A percentile compares a stretch with the other conserved stretches of the same genome.
Conservation (phyloP, 2,329 filamentous ascomycete genomes). For the Talaromyces sp. region DNA sequence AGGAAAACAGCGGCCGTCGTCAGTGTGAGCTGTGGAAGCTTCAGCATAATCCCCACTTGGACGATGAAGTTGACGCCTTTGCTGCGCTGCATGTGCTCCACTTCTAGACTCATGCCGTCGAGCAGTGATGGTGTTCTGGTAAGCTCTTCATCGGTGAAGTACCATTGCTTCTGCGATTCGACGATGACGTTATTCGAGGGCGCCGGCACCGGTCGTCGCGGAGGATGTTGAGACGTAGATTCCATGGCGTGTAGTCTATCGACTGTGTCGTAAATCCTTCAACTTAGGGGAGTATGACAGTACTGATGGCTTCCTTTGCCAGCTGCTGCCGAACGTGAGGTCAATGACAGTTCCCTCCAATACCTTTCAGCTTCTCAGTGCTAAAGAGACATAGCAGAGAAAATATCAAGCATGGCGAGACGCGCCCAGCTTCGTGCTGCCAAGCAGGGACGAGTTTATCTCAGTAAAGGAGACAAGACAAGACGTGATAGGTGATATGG, state of each 20-base stretch:
- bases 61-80: conserved; percentile 97
- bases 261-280: neutral
- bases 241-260: conserved; percentile 24
- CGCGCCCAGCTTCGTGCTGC: conserved; percentile 8
- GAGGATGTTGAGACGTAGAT: conserved; percentile 25
- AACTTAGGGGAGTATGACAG: neutral
- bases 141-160: conserved; percentile 81
- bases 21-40: conserved; percentile 85
- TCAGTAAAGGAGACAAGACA: neutral
- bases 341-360: neutral
- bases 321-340: neutral
- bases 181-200: conserved; percentile 49
- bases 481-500: neutral
- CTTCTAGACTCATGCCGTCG: conserved; percentile 71
- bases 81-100: conserved; percentile 75
- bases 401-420: conserved; percentile 8
- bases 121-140: conserved; percentile 77
- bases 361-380: conserved; percentile 8
- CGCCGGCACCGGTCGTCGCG: conserved; percentile 31
- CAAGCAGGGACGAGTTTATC: neutral
- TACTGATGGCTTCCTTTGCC: neutral
- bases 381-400: conserved; percentile 6
- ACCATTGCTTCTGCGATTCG: conserved; percentile 71
- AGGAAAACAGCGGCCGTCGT: conserved; percentile 93
- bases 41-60: conserved; percentile 87